A percentile compares a stretch with the other conserved stretches of the same genome.
Conservation (phyloP, 768 basidiomycete genomes). For the Crassisporium funariophilum region DNA sequence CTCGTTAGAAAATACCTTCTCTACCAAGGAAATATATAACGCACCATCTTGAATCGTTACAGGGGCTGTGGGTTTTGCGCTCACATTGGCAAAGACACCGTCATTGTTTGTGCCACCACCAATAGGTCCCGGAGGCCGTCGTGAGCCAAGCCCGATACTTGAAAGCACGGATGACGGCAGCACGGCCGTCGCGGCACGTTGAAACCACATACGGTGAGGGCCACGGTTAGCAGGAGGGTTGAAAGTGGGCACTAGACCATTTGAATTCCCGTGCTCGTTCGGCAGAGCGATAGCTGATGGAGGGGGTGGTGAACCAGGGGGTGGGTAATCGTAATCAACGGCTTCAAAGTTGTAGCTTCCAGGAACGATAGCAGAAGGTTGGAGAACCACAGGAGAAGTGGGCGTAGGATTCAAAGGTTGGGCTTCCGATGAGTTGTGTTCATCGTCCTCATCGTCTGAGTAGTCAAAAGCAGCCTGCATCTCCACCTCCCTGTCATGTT, state of each 20-base stretch:
- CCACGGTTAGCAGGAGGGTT: slow-evolving; percentile 31
- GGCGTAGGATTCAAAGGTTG: slow-evolving; percentile 51
- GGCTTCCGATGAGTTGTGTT: slow-evolving; percentile 51
- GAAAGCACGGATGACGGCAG: slow-evolving; percentile 54
- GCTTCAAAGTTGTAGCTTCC: slow-evolving; percentile 79
- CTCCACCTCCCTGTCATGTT: slow-evolving; percentile 50
- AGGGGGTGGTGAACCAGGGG: slow-evolving; percentile 79
- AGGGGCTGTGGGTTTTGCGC: slow-evolving; percentile 77
- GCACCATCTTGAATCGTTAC: slow-evolving; percentile 61
- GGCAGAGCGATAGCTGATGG: slow-evolving; percentile 67
- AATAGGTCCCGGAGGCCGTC: slow-evolving; percentile 43
- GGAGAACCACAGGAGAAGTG: slow-evolving; percentile 29
- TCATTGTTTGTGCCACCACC: slow-evolving; percentile 79
- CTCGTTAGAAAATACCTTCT: slow-evolving; percentile 6
- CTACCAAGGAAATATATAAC: slow-evolving; percentile 21
- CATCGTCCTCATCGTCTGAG: slow-evolving; percentile 69
- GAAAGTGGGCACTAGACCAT: slow-evolving; percentile 63
- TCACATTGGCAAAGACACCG: slow-evolving; percentile 95
- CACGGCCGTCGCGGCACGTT: slow-evolving; percentile 54
- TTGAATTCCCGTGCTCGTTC: slow-evolving; percentile 73
- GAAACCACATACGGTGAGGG: slow-evolving; percentile 52
- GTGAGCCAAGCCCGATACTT: slow-evolving; percentile 45
- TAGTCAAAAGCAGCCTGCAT: slow-evolving; percentile 90
- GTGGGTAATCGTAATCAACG: slow-evolving; percentile 78
- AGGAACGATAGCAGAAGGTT: slow-evolving; percentile 30